A percentile compares a stretch with the other conserved stretches of the same genome.
These are phyloP conservation scores for Cylindrotheca closterium DNA, from an alignment of 108 stramenopile genomes.

Conservation along the genomic window DNA sequence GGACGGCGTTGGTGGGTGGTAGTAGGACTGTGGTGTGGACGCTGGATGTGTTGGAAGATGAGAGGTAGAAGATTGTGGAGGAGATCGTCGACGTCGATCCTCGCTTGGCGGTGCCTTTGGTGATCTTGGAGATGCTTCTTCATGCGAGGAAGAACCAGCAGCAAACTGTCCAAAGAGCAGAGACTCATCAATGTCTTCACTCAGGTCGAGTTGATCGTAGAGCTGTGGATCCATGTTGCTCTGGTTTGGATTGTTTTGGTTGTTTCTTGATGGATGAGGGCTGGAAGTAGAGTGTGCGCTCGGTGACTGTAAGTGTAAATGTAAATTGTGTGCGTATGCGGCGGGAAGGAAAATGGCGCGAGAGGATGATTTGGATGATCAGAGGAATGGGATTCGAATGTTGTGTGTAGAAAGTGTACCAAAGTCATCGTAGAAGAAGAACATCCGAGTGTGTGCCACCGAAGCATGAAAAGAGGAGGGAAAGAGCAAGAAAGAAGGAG, in stretches of 20 bases:
- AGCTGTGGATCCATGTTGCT: constrained; percentile 11
- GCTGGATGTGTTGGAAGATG: too few relatives aligned
- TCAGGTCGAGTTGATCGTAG: constrained; percentile 29
- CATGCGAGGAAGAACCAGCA: constrained; percentile 15
- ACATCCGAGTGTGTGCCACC: constrained; percentile 9
- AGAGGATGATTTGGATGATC: too few relatives aligned
- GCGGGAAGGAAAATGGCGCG: too few relatives aligned
- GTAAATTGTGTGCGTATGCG: not conserved
- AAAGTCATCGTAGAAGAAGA: not conserved
- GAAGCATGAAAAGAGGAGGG: constrained; percentile 2
- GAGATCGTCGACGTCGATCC: constrained; percentile 4
- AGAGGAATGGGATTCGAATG: too few relatives aligned
- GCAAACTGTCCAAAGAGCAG: constrained; percentile 21
- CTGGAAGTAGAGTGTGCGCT: not conserved
- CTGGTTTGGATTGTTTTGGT: constrained; percentile 5
- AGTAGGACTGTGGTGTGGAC: constrained; percentile 7
- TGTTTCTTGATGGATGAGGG: not conserved
- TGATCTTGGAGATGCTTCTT: constrained; percentile 3
- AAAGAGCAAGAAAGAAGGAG: constrained; percentile 1
- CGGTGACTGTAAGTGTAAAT: not conserved
- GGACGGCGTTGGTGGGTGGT: too few relatives aligned
- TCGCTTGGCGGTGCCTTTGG: constrained; percentile 5
- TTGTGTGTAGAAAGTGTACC: not conserved
- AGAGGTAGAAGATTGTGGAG: too few relatives aligned
- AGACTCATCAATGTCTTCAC: constrained; percentile 20